phyloP scores from a whole-genome alignment of 2,329 filamentous ascomycete genomes.

The Dothistroma pini region DNA sequence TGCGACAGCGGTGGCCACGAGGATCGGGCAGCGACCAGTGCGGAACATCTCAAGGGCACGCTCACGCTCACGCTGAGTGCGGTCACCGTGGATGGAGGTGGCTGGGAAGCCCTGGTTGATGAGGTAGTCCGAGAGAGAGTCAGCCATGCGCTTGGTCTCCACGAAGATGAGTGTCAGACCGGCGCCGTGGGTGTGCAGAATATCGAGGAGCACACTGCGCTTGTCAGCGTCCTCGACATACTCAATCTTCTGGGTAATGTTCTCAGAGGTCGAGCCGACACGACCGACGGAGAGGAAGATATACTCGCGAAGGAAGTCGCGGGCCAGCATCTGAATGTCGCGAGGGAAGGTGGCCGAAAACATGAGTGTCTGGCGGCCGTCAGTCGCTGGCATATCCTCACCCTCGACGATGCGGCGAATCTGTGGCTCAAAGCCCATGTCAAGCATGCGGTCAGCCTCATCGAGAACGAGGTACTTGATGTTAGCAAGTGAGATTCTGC shows the following conservation, averaged over 20 bases:
- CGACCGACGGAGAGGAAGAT: slow-evolving; percentile 98
- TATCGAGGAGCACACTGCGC: slow-evolving; percentile 94
- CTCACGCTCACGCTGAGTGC: slow-evolving; percentile 98
- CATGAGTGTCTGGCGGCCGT: slow-evolving; percentile 95
- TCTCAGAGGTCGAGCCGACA: slow-evolving; percentile 99
- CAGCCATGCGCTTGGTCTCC: slow-evolving; percentile 99
- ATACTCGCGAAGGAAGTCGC: slow-evolving; percentile 99
- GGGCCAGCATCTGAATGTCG: slow-evolving; percentile 98
- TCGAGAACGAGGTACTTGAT: slow-evolving; percentile 99
- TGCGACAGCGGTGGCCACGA: slow-evolving; percentile 95
- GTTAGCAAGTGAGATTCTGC: slow-evolving; percentile 93
- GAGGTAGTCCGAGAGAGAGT: slow-evolving; percentile 94
- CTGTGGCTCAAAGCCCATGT: slow-evolving; percentile 99
- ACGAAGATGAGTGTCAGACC: slow-evolving; percentile 97
- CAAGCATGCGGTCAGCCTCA: slow-evolving; percentile 99
- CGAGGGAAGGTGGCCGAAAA: slow-evolving; percentile 99
- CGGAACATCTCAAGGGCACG: slow-evolving; percentile 97
- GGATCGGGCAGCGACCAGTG: slow-evolving; percentile 88
- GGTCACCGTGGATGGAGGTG: slow-evolving; percentile 97
- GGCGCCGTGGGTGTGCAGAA: slow-evolving; percentile 86
- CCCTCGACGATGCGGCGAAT: slow-evolving; percentile 98
- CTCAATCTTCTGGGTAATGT: slow-evolving; percentile 98
- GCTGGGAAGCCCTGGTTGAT: slow-evolving; percentile 99
- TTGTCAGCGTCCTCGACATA: slow-evolving; percentile 97
- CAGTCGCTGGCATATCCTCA: slow-evolving; percentile 89